These are phyloP conservation scores for Verbena officinalis DNA, from an alignment of 257 asterid genomes.

Conservation along the genomic window DNA sequence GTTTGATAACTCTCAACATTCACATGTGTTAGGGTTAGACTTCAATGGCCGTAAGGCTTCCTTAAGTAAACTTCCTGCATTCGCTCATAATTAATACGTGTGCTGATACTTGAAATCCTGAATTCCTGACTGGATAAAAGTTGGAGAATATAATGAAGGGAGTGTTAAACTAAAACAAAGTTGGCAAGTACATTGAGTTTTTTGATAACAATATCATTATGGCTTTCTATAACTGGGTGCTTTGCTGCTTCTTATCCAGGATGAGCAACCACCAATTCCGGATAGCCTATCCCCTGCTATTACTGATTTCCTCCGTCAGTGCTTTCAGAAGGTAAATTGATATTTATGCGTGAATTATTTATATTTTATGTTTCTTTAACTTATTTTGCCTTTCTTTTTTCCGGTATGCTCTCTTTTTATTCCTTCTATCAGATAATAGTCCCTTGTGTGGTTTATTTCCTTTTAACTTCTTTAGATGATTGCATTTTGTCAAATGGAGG, in stretches of 20 bases:
- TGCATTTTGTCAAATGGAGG: not conserved
- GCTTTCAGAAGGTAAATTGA: slow-evolving; percentile 43
- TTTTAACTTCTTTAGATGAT: not conserved
- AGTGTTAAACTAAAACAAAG: not conserved
- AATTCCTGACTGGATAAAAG: not conserved
- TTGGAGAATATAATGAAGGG: not conserved
- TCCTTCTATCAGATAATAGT: not conserved
- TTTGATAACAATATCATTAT: not conserved
- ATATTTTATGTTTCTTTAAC: not conserved
- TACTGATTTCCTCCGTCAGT: slow-evolving; percentile 42
- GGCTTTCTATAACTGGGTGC: not conserved
- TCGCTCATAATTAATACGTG: not conserved
- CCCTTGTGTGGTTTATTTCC: not conserved
- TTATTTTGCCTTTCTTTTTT: not conserved
- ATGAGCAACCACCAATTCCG: slow-evolving; percentile 43
- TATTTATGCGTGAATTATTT: not conserved
- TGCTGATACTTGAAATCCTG: slow-evolving; percentile 17
- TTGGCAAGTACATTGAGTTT: not conserved
- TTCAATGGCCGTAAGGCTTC: no score
- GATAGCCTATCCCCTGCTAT: slow-evolving; percentile 36
- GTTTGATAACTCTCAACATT: not conserved
- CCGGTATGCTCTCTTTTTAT: not conserved
- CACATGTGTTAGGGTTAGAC: not conserved
- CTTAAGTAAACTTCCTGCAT: not conserved
- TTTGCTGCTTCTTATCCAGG: slow-evolving; percentile 30